Conservation (phyloP, 345 rosid species). For the Rhodamnia rubescens region DNA sequence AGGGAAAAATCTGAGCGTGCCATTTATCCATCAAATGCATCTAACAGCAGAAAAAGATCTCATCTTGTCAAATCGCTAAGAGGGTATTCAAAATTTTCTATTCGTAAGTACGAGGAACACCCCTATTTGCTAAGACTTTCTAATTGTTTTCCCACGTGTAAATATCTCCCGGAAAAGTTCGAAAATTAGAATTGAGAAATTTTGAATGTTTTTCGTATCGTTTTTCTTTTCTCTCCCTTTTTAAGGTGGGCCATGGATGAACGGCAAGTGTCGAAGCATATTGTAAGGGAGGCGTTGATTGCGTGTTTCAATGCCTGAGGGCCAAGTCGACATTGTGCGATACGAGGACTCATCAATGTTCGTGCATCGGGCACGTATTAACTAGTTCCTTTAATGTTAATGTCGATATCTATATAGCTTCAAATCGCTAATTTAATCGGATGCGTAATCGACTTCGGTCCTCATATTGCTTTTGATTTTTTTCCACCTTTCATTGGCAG, state of each 20-base stretch:
- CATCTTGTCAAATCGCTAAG: too few relatives aligned
- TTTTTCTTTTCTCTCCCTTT: not conserved
- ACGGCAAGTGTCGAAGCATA: too few relatives aligned
- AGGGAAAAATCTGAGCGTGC: not conserved
- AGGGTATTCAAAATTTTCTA: too few relatives aligned
- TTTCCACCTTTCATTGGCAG: too few relatives aligned
- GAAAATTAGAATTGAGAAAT: too few relatives aligned
- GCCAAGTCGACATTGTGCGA: not conserved
- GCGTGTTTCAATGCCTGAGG: accelerated
- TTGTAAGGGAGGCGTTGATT: not conserved
- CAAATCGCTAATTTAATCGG: not conserved
- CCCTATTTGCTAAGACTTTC: too few relatives aligned
- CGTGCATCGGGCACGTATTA: not conserved
- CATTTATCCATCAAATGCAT: not conserved
- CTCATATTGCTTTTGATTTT: too few relatives aligned
- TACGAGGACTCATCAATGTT: accelerated
- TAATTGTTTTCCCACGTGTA: too few relatives aligned
- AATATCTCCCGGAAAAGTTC: too few relatives aligned
- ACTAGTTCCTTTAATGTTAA: not conserved
- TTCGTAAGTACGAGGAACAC: too few relatives aligned
- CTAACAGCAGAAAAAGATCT: not conserved
- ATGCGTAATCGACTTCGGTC: not conserved
- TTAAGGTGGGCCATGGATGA: not conserved
- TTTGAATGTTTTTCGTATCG: too few relatives aligned
- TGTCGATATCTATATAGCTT: not conserved